Base-by-base conservation (phyloP, 179 eudicot species). In the Sideroxylon spinosum region DNA sequence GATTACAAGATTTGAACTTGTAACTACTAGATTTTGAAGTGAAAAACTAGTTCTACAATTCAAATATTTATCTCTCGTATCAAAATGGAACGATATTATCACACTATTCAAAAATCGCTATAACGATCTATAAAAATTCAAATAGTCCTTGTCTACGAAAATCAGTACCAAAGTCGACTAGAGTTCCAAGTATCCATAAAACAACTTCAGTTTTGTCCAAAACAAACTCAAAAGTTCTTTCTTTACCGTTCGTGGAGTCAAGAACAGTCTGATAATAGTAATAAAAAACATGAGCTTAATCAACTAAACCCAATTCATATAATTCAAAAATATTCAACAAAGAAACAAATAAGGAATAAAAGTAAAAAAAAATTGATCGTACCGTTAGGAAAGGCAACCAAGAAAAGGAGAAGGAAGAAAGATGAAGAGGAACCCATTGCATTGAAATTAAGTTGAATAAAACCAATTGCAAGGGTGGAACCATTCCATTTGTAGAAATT, bases 381-480 rank as follows among this genome's bases (percentile, higher is more conserved):
- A 87, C 88, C 85, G 11, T 75, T 68, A 16, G 82, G 74, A 81
- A 76, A 84, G 79, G 80, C 61, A 52, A 72, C 9, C 0, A 73
- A 26, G 80, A 81, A 71, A 52, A 85, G 80, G 22, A 76, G 14
- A 25, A 87, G 13, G 71, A 60, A 62, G 83, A 89, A 17, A 37
- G 67, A 73, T 53, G 57, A 75, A 44, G 81, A 78, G 0, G 83
- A 74, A 25, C 76, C 80, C 89, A 88, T 86, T 78, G 71, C 78
- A 75, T 52, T 75, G 72, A 68, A 73, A 75, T 3, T 37, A 37
- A 37, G 46, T 13, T 44, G 53, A 49, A 71, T 53, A 29, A 76
- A 74, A 59, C 64, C 22, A n/a, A 59, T 76, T 37, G 44, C 44
- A 37, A 37, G 44, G 44, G 44, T 4, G 62, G 67, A 49, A 65